A percentile compares a stretch with the other conserved stretches of the same genome.
Conservation (phyloP, 225 moss, liverwort and hornwort genomes). For the Asterella californica region DNA sequence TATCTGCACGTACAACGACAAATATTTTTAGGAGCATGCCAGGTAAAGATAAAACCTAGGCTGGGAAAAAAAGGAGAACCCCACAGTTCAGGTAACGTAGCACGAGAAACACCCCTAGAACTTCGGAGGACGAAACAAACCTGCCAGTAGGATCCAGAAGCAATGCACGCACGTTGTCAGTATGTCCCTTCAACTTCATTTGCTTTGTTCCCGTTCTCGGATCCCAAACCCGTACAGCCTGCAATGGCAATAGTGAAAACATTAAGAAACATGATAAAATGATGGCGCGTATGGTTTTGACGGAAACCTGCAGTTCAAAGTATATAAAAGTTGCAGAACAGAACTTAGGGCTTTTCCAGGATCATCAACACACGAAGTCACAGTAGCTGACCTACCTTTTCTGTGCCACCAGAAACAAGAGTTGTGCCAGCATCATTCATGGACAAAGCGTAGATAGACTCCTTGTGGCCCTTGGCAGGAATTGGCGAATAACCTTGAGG, state of each 20-base stretch:
- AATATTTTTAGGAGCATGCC: not conserved
- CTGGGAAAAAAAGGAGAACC: not conserved
- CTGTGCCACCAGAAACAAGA: conserved; percentile 90
- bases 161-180: conserved; percentile 87
- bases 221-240: conserved; percentile 93
- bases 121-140: conserved; percentile 28
- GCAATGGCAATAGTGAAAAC: not conserved
- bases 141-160: conserved; percentile 75
- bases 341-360: not conserved
- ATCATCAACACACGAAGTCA: not conserved
- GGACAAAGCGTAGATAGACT: conserved; percentile 86
- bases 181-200: conserved; percentile 92
- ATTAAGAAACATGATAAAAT: not conserved
- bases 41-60: not conserved
- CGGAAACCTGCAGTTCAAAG: not conserved
- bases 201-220: conserved; percentile 84
- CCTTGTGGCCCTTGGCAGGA: conserved; percentile 86
- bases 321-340: not conserved
- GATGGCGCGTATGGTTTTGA: not conserved
- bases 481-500: conserved; percentile 72
- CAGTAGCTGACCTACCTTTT: conserved; percentile 57
- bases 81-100: not conserved
- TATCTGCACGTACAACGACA: conserved; percentile 39
- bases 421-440: conserved; percentile 86
- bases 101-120: not conserved